Conservation (phyloP, 805 yeast species). For the Geotrichum ghanense region DNA sequence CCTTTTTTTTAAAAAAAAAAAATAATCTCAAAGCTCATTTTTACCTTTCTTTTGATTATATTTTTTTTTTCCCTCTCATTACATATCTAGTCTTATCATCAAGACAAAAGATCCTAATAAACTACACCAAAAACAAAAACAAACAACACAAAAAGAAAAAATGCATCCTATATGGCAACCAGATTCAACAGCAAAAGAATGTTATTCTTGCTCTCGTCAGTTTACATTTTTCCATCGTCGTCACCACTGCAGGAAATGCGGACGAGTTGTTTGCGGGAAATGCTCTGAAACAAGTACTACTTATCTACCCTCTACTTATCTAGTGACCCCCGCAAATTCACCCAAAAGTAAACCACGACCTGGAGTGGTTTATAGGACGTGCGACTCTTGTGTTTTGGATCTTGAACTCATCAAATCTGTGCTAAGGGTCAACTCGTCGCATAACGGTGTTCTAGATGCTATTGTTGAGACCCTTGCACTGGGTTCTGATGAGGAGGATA, state of each 20-base stretch:
- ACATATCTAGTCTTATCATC: no score
- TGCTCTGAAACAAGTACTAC: constrained; percentile 47
- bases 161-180: constrained; percentile 53
- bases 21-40: no score
- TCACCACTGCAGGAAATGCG: constrained; percentile 74
- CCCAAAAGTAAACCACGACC: constrained; percentile 36
- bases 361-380: constrained; percentile 55
- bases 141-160: no score
- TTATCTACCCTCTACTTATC: constrained; percentile 48
- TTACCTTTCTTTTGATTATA: no score
- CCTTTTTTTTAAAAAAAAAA: no score
- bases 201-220: constrained; percentile 41
- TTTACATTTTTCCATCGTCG: constrained; percentile 58
- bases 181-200: constrained; percentile 40
- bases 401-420: constrained; percentile 39
- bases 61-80: no score
- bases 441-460: background rate
- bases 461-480: background rate
- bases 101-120: no score
- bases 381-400: constrained; percentile 62
- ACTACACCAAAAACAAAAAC: no score
- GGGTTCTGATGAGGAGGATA: background rate
- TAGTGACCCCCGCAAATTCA: constrained; percentile 43
- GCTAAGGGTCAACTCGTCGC: constrained; percentile 12
- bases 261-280: constrained; percentile 60